Evolutionary conservation across 306 rosid species (phyloP), one percentile per base, ranked within the genome.

Genomic region (Coriaria nepalensis): DNA sequence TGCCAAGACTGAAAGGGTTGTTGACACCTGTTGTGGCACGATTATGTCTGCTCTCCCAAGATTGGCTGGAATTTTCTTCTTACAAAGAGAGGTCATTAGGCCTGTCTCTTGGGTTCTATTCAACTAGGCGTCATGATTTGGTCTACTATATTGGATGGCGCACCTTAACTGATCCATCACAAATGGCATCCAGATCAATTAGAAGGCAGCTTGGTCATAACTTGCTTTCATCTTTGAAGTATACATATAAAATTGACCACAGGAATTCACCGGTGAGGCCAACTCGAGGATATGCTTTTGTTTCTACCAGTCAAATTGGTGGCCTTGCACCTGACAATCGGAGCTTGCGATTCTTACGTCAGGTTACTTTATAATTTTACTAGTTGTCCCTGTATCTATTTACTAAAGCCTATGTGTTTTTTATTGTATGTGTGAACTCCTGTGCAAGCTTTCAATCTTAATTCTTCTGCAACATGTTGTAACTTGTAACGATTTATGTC

Each of bases 161-260:
- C 56, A 77, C 80, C 61, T 68, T 92, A 54, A 71, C 81, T n/a
- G 95, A 90, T 69, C 93, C 85, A 67, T 75, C 79, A 40, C 92
- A 79, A 69, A 74, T 82, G 87, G 79, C 98, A 41, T 85, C 94
- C 47, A 82, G 68, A 72, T 73, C 95, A 15, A 73, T 90, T 49
- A 85, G 98, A 73, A 82, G 98, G 80, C 98, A 92, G 73, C 94
- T 92, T 60, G 98, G 98, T 50, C 92, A 85, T 69, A 72, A 87
- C 52, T 73, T 92, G 62, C 78, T 85, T 14, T 92, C 98, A 36
- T 79, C 92, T 62, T 55, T 92, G 51, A 92, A 85, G 71, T 79
- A 92, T 64, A 79, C 93, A 33, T 85, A 70, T 59, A 92, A 76
- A 69, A 35, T 79, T 68, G 94, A 92, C 49, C 63, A 65, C 68